A percentile compares a stretch with the other conserved stretches of the same genome.
Conservation (phyloP, 805 yeast genomes). For the Wickerhamiella azyma region DNA sequence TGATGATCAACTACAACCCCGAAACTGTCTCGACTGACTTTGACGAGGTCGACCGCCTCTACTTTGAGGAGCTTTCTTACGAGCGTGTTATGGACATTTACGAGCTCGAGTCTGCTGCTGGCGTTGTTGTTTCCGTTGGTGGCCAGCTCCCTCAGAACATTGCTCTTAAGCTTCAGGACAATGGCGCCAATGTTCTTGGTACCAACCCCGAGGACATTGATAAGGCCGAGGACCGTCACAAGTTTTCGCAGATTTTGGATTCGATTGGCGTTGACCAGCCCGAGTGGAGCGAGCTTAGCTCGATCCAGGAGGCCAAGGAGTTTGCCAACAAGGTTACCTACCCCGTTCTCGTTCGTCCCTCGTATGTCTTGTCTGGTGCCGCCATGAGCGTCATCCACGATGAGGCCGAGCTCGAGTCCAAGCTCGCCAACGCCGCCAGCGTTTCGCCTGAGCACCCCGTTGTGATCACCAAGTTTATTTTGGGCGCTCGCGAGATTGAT, state of each 20-base stretch:
- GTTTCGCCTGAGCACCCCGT: constrained; percentile 96
- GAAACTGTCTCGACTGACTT: constrained; percentile 97
- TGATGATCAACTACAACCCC: constrained; percentile 96
- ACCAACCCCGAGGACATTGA: constrained; percentile 91
- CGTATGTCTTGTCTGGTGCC: constrained; percentile 94
- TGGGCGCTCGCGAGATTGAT: constrained; percentile 93
- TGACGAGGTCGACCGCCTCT: constrained; percentile 94
- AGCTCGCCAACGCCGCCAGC: constrained; percentile 75
- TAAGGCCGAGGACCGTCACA: constrained; percentile 96
- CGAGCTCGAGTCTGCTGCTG: constrained; percentile 78
- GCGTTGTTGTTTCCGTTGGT: constrained; percentile 92
- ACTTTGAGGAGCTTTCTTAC: constrained; percentile 87
- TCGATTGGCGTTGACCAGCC: constrained; percentile 93
- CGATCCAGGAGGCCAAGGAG: constrained; percentile 67
- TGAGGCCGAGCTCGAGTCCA: constrained; percentile 64
- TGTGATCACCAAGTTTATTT: constrained; percentile 89
- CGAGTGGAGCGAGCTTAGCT: constrained; percentile 89
- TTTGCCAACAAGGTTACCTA: constrained; percentile 80
- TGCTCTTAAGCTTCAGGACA: constrained; percentile 65
- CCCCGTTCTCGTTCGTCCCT: constrained; percentile 96
- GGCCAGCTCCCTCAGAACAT: constrained; percentile 98
- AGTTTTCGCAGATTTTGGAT: constrained; percentile 87
- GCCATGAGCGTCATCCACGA: constrained; percentile 90
- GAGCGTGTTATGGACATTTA: constrained; percentile 97
- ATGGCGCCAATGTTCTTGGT: constrained; percentile 75